A percentile compares a stretch with the other conserved stretches of the same genome.
These are phyloP conservation scores for Agapanthus africanus DNA, from an alignment of 106 monocot species.

Conservation along the genomic window DNA sequence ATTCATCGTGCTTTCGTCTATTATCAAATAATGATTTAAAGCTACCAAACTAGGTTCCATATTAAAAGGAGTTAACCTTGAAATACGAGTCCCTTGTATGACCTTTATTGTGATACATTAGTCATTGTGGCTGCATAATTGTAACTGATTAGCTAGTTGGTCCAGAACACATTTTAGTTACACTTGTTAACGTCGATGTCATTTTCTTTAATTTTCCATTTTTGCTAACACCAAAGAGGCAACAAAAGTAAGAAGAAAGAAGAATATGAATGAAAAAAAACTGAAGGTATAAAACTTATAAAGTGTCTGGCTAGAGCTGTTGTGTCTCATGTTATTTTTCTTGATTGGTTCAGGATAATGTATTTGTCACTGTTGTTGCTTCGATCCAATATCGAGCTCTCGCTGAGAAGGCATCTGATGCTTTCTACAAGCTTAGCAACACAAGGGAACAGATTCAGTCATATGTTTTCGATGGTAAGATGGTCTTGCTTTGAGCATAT, in stretches of 20 bases:
- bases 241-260: background rate
- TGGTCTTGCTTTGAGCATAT: background rate
- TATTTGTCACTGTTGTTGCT: constrained; percentile 93
- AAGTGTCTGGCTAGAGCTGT: background rate
- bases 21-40: background rate
- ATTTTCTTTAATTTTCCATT: background rate
- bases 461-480: constrained; percentile 91
- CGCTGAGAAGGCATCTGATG: constrained; percentile 70
- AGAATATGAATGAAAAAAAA: background rate
- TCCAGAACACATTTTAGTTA: background rate
- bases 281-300: background rate
- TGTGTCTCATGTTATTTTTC: constrained; percentile 2
- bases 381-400: constrained; percentile 87
- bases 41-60: background rate
- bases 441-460: constrained; percentile 80
- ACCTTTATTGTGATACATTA: too few species aligned
- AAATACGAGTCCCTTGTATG: background rate
- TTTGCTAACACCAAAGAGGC: background rate
- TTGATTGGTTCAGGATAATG: constrained; percentile 62
- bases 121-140: background rate
- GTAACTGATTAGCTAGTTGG: background rate
- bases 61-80: background rate
- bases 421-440: constrained; percentile 84
- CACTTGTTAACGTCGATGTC: background rate
- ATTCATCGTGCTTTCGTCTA: background rate